Evolutionary conservation across 768 basidiomycete genomes (phyloP).

Genomic region (Podaxis sp.): DNA sequence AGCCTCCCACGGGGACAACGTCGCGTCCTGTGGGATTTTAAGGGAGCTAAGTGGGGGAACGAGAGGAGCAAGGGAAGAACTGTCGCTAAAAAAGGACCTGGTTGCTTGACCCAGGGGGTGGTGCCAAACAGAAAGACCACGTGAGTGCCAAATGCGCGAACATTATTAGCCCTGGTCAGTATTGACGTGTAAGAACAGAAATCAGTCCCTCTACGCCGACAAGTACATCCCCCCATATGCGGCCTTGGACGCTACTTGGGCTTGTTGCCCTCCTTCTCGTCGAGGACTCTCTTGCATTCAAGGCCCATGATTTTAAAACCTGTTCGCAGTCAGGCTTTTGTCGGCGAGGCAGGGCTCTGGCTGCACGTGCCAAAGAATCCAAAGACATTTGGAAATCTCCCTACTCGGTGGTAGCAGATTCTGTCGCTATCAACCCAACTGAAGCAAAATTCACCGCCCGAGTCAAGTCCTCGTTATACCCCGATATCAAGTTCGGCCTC

Average conservation of each 20-base stretch:
- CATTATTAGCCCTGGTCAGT: not conserved
- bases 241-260: slow-evolving; percentile 35
- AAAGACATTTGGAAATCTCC: slow-evolving; percentile 76
- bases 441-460: slow-evolving; percentile 68
- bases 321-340: slow-evolving; percentile 96
- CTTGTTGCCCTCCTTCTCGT: slow-evolving; percentile 34
- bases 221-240: slow-evolving; percentile 27
- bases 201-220: not conserved
- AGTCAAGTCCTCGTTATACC: slow-evolving; percentile 83
- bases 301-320: slow-evolving; percentile 88
- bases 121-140: slow-evolving; percentile 10
- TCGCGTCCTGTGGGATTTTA: slow-evolving; percentile 4
- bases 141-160: slow-evolving; percentile 2
- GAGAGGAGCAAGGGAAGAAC: not conserved
- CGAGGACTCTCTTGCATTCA: slow-evolving; percentile 55
- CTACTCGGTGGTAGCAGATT: slow-evolving; percentile 68
- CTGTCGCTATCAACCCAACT: slow-evolving; percentile 50
- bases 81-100: not conserved
- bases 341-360: slow-evolving; percentile 79
- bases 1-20: slow-evolving; percentile 3
- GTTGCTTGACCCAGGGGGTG: not conserved
- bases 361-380: slow-evolving; percentile 64
- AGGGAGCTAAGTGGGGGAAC: not conserved
- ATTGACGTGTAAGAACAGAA: slow-evolving; percentile 13
- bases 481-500: slow-evolving; percentile 77